These are phyloP conservation scores for Cladosporium cucumerinum DNA, from an alignment of 2,329 filamentous ascomycete genomes.

Conservation along the genomic window DNA sequence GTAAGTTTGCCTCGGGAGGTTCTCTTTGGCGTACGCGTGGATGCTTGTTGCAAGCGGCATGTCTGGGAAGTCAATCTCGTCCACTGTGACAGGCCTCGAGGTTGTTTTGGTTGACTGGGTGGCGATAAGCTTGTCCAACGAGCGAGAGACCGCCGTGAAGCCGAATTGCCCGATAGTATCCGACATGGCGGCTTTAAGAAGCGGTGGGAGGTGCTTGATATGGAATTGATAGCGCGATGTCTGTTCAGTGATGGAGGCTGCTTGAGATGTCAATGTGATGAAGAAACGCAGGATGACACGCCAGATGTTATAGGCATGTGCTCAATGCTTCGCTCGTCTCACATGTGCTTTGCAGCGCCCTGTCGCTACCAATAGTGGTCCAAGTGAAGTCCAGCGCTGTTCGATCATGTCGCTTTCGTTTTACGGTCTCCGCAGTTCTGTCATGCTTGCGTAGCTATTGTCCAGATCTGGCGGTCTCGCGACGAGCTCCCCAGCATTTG, in stretches of 20 bases:
- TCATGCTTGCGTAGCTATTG: background rate
- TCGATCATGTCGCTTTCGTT: background rate
- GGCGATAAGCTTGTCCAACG: conserved; percentile 23
- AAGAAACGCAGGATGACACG: background rate
- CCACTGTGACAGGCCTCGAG: conserved; percentile 6
- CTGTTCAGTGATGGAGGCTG: background rate
- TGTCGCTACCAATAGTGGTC: background rate
- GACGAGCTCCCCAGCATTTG: background rate
- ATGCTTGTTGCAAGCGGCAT: conserved; percentile 23
- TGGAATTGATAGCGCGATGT: background rate
- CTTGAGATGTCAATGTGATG: background rate
- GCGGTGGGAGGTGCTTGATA: background rate
- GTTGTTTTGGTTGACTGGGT: conserved; percentile 10
- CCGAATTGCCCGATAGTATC: conserved; percentile 21
- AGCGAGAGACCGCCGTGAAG: conserved; percentile 27
- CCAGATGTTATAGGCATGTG: background rate
- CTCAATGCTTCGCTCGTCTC: background rate
- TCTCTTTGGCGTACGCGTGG: conserved; percentile 18
- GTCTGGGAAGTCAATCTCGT: conserved; percentile 22
- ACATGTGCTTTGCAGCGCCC: background rate
- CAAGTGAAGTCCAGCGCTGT: background rate
- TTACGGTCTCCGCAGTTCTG: background rate
- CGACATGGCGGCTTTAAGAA: background rate
- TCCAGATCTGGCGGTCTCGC: background rate
- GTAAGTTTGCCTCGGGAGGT: conserved; percentile 52